Conservation (phyloP, 257 asterid genomes). For the Nicotiana tomentosiformis region DNA sequence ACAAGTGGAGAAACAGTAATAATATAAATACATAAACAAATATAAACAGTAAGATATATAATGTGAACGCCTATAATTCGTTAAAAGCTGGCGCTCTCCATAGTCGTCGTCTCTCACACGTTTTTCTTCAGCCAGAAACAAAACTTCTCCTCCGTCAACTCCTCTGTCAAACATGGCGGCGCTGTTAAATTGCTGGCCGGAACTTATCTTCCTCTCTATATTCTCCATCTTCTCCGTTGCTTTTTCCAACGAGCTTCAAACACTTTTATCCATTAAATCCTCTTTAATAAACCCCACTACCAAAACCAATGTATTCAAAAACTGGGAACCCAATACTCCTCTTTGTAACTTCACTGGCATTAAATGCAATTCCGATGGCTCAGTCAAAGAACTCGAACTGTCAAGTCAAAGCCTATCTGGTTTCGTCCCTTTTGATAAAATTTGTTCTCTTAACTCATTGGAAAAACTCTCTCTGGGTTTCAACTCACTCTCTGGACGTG, state of each 20-base stretch:
- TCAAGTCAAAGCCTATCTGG: constrained; percentile 46
- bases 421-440: constrained; percentile 29
- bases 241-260: constrained; percentile 52
- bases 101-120: constrained; percentile 22
- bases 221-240: constrained; percentile 30
- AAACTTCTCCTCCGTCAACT: not conserved
- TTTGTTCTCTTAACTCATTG: constrained; percentile 53
- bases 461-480: constrained; percentile 57
- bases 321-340: constrained; percentile 41
- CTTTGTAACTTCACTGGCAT: constrained; percentile 51
- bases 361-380: constrained; percentile 41
- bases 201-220: constrained; percentile 19
- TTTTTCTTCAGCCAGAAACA: constrained; percentile 1
- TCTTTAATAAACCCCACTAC: constrained; percentile 37
- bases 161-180: constrained; percentile 34
- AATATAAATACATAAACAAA: not conserved
- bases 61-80: constrained; percentile 5
- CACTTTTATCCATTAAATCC: constrained; percentile 50
- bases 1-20: not conserved
- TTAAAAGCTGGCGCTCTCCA: constrained; percentile 22
- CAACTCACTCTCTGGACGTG: constrained; percentile 42
- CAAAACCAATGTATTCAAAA: constrained; percentile 29
- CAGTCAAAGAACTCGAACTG: constrained; percentile 60
- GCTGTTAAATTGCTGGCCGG: constrained; percentile 17
- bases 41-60: not conserved